These are phyloP conservation scores for Zopfochytrium polystomum DNA, from an alignment of 371 early-diverging fungal genomes.

Conservation along the genomic window DNA sequence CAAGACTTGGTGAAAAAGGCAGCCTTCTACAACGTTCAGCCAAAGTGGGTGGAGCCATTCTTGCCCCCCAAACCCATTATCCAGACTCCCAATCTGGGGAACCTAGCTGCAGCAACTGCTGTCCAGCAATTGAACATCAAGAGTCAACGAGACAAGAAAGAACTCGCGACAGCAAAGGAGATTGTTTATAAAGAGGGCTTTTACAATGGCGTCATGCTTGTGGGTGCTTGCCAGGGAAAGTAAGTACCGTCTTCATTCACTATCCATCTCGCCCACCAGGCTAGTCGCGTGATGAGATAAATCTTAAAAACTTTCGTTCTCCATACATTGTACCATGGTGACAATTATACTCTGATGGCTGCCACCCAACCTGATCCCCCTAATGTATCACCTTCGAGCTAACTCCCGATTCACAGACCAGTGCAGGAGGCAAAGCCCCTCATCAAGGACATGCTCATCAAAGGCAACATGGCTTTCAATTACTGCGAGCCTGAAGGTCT, in stretches of 20 bases:
- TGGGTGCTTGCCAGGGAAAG: constrained; percentile 78
- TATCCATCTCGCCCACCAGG: too few species aligned
- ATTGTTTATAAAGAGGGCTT: constrained; percentile 96
- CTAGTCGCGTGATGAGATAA: too few species aligned
- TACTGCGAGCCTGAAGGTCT: constrained; percentile 97
- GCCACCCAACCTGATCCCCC: too few species aligned
- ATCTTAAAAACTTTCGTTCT: too few species aligned
- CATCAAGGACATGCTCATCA: constrained; percentile 74
- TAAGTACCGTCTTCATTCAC: constrained; percentile 20
- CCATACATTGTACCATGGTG: too few species aligned
- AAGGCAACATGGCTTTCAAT: constrained; percentile 69
- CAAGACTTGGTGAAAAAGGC: constrained; percentile 90
- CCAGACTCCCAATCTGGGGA: constrained; percentile 80
- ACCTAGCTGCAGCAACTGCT: constrained; percentile 76
- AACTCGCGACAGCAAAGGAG: constrained; percentile 92
- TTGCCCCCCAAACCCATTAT: constrained; percentile 81
- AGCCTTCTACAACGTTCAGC: constrained; percentile 84
- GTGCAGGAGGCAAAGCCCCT: constrained; percentile 92
- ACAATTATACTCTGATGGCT: neutral
- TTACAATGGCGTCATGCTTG: constrained; percentile 85
- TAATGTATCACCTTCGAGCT: neutral
- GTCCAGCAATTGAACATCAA: constrained; percentile 90
- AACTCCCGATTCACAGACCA: constrained; percentile 36
- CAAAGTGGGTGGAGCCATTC: constrained; percentile 82
- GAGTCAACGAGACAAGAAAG: constrained; percentile 88